These are phyloP conservation scores for Sechiopsis laciniata DNA, from an alignment of 306 rosid species.

Conservation along the genomic window DNA sequence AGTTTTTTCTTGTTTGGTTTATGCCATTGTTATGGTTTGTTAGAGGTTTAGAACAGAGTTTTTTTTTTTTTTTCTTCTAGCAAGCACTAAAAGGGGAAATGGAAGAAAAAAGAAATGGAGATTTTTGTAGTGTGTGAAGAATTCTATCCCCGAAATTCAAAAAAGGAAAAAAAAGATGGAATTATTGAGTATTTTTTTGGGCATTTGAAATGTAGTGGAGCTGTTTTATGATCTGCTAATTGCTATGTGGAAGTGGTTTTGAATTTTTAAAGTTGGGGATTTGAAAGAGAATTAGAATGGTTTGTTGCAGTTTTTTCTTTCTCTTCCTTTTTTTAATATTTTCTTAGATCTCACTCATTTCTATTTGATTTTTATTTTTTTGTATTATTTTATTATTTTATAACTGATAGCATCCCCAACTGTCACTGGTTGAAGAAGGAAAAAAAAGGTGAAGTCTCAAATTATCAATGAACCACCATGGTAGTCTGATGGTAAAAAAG, in stretches of 20 bases:
- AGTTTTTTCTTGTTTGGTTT: constrained; percentile 17
- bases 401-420: neutral
- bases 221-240: neutral
- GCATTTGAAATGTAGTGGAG: constrained; percentile 6
- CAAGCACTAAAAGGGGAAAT: neutral
- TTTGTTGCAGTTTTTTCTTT: neutral
- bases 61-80: neutral
- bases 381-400: neutral
- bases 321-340: too few relatives aligned
- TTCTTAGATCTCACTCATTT: neutral
- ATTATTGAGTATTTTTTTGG: neutral
- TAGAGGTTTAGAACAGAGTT: constrained; percentile 1
- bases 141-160: neutral
- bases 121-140: neutral
- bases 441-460: too few relatives aligned
- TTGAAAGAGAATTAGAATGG: neutral
- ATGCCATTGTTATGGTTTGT: neutral
- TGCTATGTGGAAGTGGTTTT: neutral
- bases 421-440: too few relatives aligned
- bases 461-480: too few relatives aligned
- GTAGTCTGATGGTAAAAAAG: too few relatives aligned
- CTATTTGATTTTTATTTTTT: neutral
- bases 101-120: neutral
- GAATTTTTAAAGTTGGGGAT: neutral
- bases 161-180: neutral